phyloP scores from a whole-genome alignment of 108 stramenopile genomes.

The Pseudonitzschia multiseries region DNA sequence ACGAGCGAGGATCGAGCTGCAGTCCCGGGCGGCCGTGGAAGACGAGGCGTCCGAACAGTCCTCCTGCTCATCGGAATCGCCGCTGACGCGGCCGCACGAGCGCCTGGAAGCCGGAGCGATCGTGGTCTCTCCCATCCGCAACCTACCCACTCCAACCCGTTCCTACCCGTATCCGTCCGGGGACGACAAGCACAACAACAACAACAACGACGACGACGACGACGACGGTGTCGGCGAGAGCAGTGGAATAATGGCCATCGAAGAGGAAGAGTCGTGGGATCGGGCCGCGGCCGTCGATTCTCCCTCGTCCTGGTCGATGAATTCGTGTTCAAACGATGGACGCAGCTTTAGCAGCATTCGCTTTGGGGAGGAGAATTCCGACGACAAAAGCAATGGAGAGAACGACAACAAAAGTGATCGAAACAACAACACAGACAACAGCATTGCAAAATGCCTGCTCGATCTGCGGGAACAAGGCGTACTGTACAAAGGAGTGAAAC shows the following conservation, averaged over 20 bases:
- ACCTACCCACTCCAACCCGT: not conserved
- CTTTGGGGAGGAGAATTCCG: not conserved
- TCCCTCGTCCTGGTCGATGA: constrained; percentile 17
- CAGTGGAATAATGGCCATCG: not conserved
- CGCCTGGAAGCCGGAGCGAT: not conserved
- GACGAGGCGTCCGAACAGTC: not conserved
- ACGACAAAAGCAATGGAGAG: not conserved
- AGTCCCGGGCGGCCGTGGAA: constrained; percentile 29
- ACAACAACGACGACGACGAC: not conserved
- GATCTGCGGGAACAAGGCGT: constrained; percentile 44
- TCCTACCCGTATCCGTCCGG: too few relatives aligned
- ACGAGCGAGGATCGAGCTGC: constrained; percentile 67
- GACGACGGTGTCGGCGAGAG: not conserved
- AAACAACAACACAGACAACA: not conserved
- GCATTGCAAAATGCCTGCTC: constrained; percentile 35
- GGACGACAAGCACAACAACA: too few relatives aligned
- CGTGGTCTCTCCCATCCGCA: not conserved
- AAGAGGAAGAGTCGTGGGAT: constrained; percentile 4
- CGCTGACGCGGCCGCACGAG: not conserved
- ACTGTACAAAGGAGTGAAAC: constrained; percentile 70
- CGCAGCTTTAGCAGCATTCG: not conserved
- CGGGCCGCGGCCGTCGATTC: not conserved
- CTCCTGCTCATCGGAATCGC: not conserved
- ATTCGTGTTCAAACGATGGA: constrained; percentile 10
- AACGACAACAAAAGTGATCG: too few relatives aligned